Percentiles rank a stretch among this genome's conserved stretches.
Conservation (phyloP, 2,329 filamentous ascomycete species). For the Diplodia sapinea region DNA sequence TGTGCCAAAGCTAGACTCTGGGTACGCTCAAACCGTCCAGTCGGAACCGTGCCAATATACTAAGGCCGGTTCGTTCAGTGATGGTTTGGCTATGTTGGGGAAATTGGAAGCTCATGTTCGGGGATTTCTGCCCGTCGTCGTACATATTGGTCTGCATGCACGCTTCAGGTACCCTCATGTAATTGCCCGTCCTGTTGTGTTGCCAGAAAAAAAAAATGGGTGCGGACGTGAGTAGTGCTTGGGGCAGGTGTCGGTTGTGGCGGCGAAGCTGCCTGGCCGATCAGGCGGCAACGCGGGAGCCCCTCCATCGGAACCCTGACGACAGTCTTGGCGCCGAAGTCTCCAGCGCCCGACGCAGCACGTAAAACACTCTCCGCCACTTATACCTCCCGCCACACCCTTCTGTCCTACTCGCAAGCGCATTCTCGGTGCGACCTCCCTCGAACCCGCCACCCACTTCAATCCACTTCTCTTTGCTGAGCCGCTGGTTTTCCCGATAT, state of each 20-base stretch:
- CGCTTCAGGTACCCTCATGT: neutral
- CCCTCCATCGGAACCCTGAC: constrained; percentile 2
- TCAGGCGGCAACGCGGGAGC: neutral
- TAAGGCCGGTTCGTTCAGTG: neutral
- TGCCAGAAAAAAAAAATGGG: neutral
- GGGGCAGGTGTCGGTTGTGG: neutral
- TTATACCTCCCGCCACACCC: neutral
- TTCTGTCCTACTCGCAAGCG: neutral
- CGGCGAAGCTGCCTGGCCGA: neutral
- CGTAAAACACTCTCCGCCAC: neutral
- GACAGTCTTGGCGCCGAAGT: neutral
- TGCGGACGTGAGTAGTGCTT: neutral
- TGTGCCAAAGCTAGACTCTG: neutral
- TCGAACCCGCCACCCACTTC: neutral
- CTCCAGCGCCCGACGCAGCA: neutral
- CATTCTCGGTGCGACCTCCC: neutral
- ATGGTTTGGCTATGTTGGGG: neutral
- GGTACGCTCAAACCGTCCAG: neutral
- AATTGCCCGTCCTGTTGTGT: neutral
- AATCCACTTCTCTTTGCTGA: neutral
- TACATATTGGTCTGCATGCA: neutral
- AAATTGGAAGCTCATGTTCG: neutral
- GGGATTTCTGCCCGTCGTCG: neutral
- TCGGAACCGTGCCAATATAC: neutral
- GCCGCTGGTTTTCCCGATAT: neutral